Evolutionary conservation across 225 moss, liverwort and hornwort species (phyloP), one percentile per base, ranked within the genome.

Genomic region (Lunularia cruciata): DNA sequence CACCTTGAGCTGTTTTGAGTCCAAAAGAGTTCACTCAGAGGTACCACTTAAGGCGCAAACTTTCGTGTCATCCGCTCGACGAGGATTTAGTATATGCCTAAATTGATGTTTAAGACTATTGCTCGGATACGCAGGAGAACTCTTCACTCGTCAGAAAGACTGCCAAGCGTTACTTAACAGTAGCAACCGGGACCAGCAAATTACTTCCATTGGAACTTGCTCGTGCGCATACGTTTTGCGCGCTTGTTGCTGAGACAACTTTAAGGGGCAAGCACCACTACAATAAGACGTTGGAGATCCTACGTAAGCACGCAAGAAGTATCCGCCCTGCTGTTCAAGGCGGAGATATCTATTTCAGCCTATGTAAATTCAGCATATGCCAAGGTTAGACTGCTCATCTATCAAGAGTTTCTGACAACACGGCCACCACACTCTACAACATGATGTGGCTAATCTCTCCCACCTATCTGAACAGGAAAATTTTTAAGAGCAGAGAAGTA

Each of bases 311-410:
- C 16, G 65, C 58, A 22, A 43, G 70, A 46, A 75, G 26, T n/a
- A 57, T 65, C 35, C 68, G 69, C 14, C 63, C 61, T 42, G 43
- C 65, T 37, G 75, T 78, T 22, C 81, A 81, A 78, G 72, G 69
- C 33, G 84, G 78, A 28, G 81, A 85, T 36, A 85, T 81, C 64
- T 72, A 73, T 57, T 71, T 78, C 66, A 73, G 76, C 40, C 61
- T 78, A 56, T 63, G 74, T 14, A 46, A 56, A n/a, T 22, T 81
- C 11, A 65, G 48, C 60, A 66, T 81, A 31, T 76, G 70, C 16
- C 73, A 78, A 73, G 84, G 84, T 85, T 25, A 52, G 67, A 40
- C 32, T 3, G 18, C 32, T 48, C 3, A 30, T 16, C 3, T 1
- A 43, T 2, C 43, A 43, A 10, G 7, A 58, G 32, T 16, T n/a